phyloP scores from a whole-genome alignment of 2,329 filamentous ascomycete genomes.

The Grosmannia penicillata region DNA sequence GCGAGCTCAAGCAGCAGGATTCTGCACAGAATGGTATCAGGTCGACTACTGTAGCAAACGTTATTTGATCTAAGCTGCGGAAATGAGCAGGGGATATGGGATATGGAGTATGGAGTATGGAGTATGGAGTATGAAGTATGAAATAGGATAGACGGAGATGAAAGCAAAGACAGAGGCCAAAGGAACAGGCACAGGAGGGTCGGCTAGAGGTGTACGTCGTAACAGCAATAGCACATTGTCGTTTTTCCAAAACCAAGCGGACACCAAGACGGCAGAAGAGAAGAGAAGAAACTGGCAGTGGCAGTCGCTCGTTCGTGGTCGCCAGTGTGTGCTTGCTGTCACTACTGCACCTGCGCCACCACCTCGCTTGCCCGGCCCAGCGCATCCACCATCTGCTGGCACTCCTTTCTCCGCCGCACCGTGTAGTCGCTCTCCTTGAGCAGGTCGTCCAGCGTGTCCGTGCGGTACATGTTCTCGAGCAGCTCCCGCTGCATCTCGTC shows the following conservation, averaged over 20 bases:
- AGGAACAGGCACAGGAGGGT: not conserved
- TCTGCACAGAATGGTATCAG: conserved; percentile 3
- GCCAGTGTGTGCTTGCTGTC: not conserved
- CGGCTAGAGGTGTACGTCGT: not conserved
- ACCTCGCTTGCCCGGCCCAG: conserved; percentile 85
- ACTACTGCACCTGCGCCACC: conserved; percentile 62
- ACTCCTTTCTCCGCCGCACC: conserved; percentile 86
- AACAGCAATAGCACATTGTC: not conserved
- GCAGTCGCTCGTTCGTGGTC: not conserved
- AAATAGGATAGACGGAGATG: not conserved
- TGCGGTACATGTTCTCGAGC: conserved; percentile 93
- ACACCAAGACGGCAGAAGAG: no score
- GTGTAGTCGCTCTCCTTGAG: conserved; percentile 98
- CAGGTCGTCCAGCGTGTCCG: conserved; percentile 77
- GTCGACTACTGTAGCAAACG: not conserved
- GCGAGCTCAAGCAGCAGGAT: no score
- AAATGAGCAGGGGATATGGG: no score
- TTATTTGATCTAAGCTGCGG: not conserved
- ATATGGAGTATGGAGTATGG: not conserved
- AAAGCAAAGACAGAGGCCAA: not conserved
- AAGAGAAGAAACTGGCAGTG: not conserved
- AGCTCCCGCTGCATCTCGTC: conserved; percentile 98
- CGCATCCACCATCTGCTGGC: conserved; percentile 97
- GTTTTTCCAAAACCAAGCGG: no score
- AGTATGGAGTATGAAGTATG: not conserved